Percentiles rank a stretch among this genome's conserved stretches.
Evolutionary conservation across 2,329 filamentous ascomycete species (phyloP).

Genomic region (Diaporthe sp.): DNA sequence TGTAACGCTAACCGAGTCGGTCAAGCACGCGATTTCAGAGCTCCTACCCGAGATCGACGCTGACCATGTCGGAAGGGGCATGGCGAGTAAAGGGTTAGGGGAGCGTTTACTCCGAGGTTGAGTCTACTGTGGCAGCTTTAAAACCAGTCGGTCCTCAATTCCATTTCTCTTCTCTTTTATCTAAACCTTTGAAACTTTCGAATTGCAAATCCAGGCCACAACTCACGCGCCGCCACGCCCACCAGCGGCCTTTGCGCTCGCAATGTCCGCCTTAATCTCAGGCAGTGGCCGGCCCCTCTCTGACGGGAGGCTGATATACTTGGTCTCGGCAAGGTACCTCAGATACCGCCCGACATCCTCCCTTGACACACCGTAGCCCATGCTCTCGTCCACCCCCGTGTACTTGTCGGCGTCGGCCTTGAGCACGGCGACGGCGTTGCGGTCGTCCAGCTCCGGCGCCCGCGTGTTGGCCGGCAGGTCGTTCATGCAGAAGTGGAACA

Average conservation of each 20-base stretch:
- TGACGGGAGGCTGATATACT: constrained; percentile 68
- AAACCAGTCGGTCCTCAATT: background rate
- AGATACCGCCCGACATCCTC: constrained; percentile 75
- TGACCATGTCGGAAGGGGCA: background rate
- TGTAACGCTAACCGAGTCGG: background rate
- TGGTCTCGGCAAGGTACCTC: constrained; percentile 71
- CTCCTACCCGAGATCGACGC: background rate
- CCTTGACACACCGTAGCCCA: constrained; percentile 68
- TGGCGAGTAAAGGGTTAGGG: background rate
- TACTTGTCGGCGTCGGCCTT: constrained; percentile 71
- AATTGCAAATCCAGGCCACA: background rate
- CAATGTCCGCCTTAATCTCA: constrained; percentile 47
- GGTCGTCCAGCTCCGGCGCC: constrained; percentile 81
- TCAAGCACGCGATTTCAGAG: constrained; percentile 2
- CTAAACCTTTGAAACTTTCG: constrained; percentile 5
- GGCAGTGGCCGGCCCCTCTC: constrained; percentile 50
- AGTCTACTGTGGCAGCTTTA: background rate
- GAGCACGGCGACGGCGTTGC: constrained; percentile 75
- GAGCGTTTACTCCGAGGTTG: background rate
- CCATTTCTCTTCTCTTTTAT: background rate
- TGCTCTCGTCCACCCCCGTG: constrained; percentile 58
- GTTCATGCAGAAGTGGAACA: constrained; percentile 79
- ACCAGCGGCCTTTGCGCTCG: constrained; percentile 41
- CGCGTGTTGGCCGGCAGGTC: constrained; percentile 78
- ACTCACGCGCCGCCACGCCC: constrained; percentile 44